phyloP scores from a whole-genome alignment of 2,329 filamentous ascomycete species.

The Parafenestella ontariensis region DNA sequence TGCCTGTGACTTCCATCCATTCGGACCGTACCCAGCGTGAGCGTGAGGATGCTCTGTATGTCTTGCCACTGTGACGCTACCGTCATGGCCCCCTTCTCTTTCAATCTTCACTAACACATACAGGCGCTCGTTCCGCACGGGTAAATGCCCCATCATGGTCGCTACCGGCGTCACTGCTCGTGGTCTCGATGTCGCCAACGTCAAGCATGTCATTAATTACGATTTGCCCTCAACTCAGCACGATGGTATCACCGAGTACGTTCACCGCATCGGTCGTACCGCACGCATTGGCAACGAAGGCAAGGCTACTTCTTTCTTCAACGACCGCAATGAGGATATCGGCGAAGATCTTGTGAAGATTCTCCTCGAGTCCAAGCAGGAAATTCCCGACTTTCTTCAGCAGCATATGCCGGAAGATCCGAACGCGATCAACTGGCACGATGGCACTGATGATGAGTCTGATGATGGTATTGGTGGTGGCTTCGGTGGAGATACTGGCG shows the following conservation, averaged over 20 bases:
- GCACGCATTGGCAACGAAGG: slow-evolving; percentile 90
- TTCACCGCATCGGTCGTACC: slow-evolving; percentile 94
- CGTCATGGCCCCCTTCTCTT: not conserved
- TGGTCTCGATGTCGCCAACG: slow-evolving; percentile 85
- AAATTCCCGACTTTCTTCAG: slow-evolving; percentile 82
- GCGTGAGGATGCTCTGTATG: slow-evolving; percentile 85
- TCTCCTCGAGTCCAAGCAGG: slow-evolving; percentile 79
- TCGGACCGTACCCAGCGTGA: slow-evolving; percentile 85
- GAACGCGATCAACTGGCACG: slow-evolving; percentile 59
- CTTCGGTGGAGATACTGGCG: slow-evolving; percentile 18
- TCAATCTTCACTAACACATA: slow-evolving; percentile 5
- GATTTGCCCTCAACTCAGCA: slow-evolving; percentile 77
- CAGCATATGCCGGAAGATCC: slow-evolving; percentile 66
- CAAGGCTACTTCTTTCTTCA: slow-evolving; percentile 88
- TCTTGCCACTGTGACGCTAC: slow-evolving; percentile 9
- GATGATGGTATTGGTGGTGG: slow-evolving; percentile 29
- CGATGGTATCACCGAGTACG: slow-evolving; percentile 93
- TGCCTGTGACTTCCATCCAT: slow-evolving; percentile 90
- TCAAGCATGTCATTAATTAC: slow-evolving; percentile 93
- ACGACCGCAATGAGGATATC: slow-evolving; percentile 75
- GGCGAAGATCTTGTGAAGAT: slow-evolving; percentile 79
- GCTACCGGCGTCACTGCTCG: slow-evolving; percentile 87
- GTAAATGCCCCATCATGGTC: slow-evolving; percentile 78
- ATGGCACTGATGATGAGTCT: slow-evolving; percentile 55
- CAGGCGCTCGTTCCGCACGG: slow-evolving; percentile 77